Evolutionary conservation across 768 basidiomycete genomes (phyloP).

Genomic region (Hygrophoropsis aurantiaca): DNA sequence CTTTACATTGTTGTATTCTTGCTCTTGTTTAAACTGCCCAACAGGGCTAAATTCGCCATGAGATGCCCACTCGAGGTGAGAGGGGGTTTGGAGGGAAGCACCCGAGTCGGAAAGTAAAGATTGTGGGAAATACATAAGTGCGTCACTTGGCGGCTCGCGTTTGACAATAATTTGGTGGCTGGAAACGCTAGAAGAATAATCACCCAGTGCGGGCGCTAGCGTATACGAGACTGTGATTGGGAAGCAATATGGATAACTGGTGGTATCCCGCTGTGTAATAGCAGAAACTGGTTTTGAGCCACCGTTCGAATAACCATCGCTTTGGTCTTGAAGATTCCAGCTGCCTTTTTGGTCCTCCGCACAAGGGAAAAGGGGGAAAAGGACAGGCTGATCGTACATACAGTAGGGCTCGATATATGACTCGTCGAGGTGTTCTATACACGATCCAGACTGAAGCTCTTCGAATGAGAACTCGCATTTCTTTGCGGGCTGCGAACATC

Average conservation of each 20-base stretch:
- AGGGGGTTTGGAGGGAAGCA: background rate
- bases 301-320: conserved; percentile 2
- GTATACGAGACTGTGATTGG: conserved; percentile 27
- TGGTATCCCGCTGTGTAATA: conserved; percentile 2
- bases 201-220: conserved; percentile 25
- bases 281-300: background rate
- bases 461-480: conserved; percentile 31
- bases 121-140: too few relatives aligned
- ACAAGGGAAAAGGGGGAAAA: conserved; percentile 28
- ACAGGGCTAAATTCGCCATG: background rate
- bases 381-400: conserved; percentile 30
- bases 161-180: too few relatives aligned
- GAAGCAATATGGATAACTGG: conserved; percentile 3
- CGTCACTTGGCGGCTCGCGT: too few relatives aligned
- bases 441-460: conserved; percentile 33
- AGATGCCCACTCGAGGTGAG: background rate
- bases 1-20: too few relatives aligned
- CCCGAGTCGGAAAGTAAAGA: too few relatives aligned
- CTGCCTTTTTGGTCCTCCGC: conserved; percentile 21
- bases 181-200: conserved; percentile 1
- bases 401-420: conserved; percentile 33
- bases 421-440: conserved; percentile 28
- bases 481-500: conserved; percentile 22
- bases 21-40: background rate
- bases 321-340: conserved; percentile 11